A percentile compares a stretch with the other conserved stretches of the same genome.
Evolutionary conservation across 1,284 basidiomycete species (phyloP).

Genomic region (Prillingera fragicola): DNA sequence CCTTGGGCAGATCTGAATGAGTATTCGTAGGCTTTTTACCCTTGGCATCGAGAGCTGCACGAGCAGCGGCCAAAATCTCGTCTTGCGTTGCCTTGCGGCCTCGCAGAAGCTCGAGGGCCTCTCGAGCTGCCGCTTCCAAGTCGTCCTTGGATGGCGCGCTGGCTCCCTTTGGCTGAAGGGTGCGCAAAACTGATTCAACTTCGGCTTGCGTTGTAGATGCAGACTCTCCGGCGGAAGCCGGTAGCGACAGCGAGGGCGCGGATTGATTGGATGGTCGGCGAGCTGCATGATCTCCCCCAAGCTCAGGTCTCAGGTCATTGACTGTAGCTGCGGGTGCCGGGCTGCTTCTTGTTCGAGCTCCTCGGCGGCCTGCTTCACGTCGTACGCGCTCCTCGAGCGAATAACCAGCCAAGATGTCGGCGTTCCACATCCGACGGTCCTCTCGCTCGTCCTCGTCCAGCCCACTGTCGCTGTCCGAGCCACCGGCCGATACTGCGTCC

Average conservation of each 20-base stretch:
- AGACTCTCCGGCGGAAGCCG: too few relatives aligned
- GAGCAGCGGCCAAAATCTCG: constrained; percentile 1
- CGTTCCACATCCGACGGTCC: constrained; percentile 41
- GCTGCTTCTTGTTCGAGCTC: neutral
- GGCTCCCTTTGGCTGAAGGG: neutral
- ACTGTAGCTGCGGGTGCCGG: too few relatives aligned
- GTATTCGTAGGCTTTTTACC: neutral
- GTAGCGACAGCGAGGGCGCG: too few relatives aligned
- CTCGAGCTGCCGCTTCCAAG: neutral
- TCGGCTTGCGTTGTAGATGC: too few relatives aligned
- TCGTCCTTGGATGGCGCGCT: neutral
- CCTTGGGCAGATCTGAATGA: too few relatives aligned
- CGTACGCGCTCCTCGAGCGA: constrained; percentile 35
- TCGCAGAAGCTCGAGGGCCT: neutral
- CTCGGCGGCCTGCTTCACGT: constrained; percentile 20
- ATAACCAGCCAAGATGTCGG: constrained; percentile 41
- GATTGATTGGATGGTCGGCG: too few relatives aligned
- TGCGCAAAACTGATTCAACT: constrained; percentile 5
- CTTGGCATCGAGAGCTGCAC: constrained; percentile 1
- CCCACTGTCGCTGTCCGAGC: too few relatives aligned
- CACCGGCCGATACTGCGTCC: too few relatives aligned
- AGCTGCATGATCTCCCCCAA: too few relatives aligned
- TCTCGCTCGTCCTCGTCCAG: constrained; percentile 21
- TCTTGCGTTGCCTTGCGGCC: neutral
- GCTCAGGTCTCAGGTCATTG: too few relatives aligned